Base-by-base conservation (phyloP, 768 basidiomycete genomes). In the Lanmaoa rubissima region DNA sequence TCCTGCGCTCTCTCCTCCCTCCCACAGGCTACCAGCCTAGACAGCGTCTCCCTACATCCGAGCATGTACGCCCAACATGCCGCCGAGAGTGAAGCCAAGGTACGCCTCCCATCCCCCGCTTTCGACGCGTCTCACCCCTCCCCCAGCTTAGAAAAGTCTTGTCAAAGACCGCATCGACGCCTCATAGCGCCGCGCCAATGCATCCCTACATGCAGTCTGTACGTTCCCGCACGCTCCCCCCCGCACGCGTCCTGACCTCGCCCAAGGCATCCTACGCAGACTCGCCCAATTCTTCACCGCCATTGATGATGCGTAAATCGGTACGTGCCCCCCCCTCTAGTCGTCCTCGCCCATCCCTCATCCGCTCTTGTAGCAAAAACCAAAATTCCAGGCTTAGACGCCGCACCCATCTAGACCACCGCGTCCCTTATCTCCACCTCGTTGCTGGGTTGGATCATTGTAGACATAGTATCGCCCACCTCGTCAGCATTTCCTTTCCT, bases 81-180 rank as follows among this genome's bases (percentile, higher is more conserved):
- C 35, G 82, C 84, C 5, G 83, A 88, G 70, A 88, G 88, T 63
- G 84, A 90, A 72, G 87, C 86, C 40, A 88, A 90, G 81, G 88
- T 88, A 41, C 54, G 74, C 5, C 28, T 13, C 13, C 39, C 1
- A 32, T 21, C 28, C 34, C 5, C 8, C n/a, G 43, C 4, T 55
- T 19, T 47, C 31, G 54, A 48, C 50, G 48, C 58, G 54, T 60
- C 52, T 55, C 51, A 59, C 46, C 32, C 44, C 45, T 34, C 50
- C 31, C 42, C 13, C 61, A 79, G 88, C 80, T 90, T 24, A 77
- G 83, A 76, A 84, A 83, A 63, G 85, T 82, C 46, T 74, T 90
- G 49, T 82, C 82, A 26, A 75, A 85, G 80, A 77, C 78, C 21
- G 62, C 71, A 11, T 68, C 72, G 19, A 48, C 65, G 45, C 62